Percentiles rank a stretch among this genome's conserved stretches.
Conservation (phyloP, 2,329 filamentous ascomycete species). For the Nemania serpens region DNA sequence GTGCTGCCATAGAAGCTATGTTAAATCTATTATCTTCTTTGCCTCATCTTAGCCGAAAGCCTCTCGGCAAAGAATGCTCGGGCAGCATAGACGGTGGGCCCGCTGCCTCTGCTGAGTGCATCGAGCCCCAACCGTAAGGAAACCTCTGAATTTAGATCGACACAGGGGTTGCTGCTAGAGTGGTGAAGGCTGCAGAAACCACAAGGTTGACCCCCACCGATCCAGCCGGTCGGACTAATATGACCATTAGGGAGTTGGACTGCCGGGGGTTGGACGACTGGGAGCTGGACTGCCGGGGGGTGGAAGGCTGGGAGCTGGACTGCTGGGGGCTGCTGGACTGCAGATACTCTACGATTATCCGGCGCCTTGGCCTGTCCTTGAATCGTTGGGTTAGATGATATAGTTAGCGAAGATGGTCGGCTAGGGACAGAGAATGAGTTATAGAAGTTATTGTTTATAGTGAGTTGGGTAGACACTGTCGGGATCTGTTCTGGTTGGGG, state of each 20-base stretch:
- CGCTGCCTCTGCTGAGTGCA: constrained; percentile 28
- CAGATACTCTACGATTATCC: too few relatives aligned
- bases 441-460: background rate
- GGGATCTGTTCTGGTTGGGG: constrained; percentile 1
- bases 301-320: too few relatives aligned
- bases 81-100: constrained; percentile 2
- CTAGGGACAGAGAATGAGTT: constrained; percentile 2
- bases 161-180: constrained; percentile 24
- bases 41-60: constrained; percentile 24
- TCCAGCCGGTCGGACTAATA: constrained; percentile 12
- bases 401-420: constrained; percentile 4
- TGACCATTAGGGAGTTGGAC: constrained; percentile 21
- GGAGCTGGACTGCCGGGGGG: too few relatives aligned
- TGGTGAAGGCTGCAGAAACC: constrained; percentile 30
- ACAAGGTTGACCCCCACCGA: constrained; percentile 28
- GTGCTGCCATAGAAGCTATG: background rate
- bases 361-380: too few relatives aligned
- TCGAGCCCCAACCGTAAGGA: constrained; percentile 40
- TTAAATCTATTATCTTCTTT: background rate
- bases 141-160: constrained; percentile 35
- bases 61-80: constrained; percentile 20
- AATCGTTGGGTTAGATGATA: background rate
- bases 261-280: background rate
- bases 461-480: constrained; percentile 6
- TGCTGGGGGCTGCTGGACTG: too few relatives aligned